These are phyloP conservation scores for Porpolomopsis calyptriformis DNA, from an alignment of 768 basidiomycete genomes.

Conservation along the genomic window DNA sequence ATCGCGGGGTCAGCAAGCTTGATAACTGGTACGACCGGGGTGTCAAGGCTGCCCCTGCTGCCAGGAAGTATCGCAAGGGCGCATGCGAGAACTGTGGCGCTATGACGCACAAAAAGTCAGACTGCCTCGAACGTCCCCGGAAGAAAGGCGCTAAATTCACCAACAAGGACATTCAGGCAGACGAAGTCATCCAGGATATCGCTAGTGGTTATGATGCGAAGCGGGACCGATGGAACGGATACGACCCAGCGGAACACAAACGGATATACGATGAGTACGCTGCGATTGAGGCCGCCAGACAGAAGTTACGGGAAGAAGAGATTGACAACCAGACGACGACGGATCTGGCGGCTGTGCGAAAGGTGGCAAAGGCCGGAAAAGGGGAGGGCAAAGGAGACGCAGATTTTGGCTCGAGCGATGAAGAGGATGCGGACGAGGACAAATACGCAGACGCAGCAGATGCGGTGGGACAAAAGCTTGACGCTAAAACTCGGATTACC, in stretches of 20 bases:
- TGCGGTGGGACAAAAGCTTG: conserved; percentile 94
- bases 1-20: conserved; percentile 50
- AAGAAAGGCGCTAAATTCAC: conserved; percentile 94
- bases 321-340: conserved; percentile 96
- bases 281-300: conserved; percentile 81
- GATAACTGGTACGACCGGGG: conserved; percentile 91
- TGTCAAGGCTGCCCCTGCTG: conserved; percentile 73
- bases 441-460: conserved; percentile 98
- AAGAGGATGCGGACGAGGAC: conserved; percentile 93
- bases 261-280: conserved; percentile 88
- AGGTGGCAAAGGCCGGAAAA: conserved; percentile 87
- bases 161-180: conserved; percentile 79
- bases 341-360: conserved; percentile 80
- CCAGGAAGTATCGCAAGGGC: conserved; percentile 95
- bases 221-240: conserved; percentile 97
- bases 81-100: conserved; percentile 99
- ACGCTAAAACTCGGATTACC: conserved; percentile 96
- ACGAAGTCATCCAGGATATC: conserved; percentile 82
- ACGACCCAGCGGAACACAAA: conserved; percentile 82
- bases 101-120: conserved; percentile 81
- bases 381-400: conserved; percentile 63
- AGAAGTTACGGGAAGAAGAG: conserved; percentile 89
- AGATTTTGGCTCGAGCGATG: conserved; percentile 94
- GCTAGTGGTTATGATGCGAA: conserved; percentile 80
- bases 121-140: conserved; percentile 93